A percentile compares a stretch with the other conserved stretches of the same genome.
Conservation (phyloP, 2,329 filamentous ascomycete genomes). For the Venturia pyrina region DNA sequence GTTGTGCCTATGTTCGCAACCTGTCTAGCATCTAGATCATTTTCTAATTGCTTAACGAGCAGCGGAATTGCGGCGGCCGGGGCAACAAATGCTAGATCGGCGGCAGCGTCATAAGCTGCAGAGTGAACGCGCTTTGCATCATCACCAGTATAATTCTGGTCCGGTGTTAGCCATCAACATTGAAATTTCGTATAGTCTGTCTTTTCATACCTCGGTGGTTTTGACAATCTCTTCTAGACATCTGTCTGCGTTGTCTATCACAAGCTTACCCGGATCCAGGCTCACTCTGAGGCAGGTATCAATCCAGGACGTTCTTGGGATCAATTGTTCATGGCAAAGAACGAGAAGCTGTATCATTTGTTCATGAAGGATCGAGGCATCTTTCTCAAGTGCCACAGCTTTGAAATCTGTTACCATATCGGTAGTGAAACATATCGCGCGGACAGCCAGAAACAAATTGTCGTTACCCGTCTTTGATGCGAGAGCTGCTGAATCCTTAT, state of each 20-base stretch:
- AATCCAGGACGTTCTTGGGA: slow-evolving; percentile 80
- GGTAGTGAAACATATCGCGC: slow-evolving; percentile 50
- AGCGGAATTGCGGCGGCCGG: slow-evolving; percentile 70
- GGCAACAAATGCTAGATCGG: slow-evolving; percentile 87
- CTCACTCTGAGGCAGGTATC: slow-evolving; percentile 70
- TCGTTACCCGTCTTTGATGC: slow-evolving; percentile 54
- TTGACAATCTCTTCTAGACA: slow-evolving; percentile 59
- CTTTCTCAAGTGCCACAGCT: slow-evolving; percentile 12
- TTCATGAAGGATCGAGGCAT: slow-evolving; percentile 44
- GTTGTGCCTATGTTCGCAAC: slow-evolving; percentile 68
- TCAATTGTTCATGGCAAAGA: slow-evolving; percentile 65
- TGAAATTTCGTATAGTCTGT: background rate
- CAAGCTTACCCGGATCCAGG: slow-evolving; percentile 73
- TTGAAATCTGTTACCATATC: slow-evolving; percentile 8
- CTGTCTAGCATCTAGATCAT: slow-evolving; percentile 62
- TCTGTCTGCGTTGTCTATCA: slow-evolving; percentile 49
- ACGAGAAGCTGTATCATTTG: slow-evolving; percentile 73
- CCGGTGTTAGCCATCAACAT: background rate
- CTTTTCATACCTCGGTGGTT: slow-evolving; percentile 43
- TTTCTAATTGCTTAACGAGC: slow-evolving; percentile 62
- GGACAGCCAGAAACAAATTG: slow-evolving; percentile 52
- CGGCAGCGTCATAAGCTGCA: slow-evolving; percentile 75
- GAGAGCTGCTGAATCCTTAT: slow-evolving; percentile 66
- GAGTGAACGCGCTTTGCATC: slow-evolving; percentile 37
- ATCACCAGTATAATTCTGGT: slow-evolving; percentile 2